Evolutionary conservation across 2,329 filamentous ascomycete genomes (phyloP).

Genomic region (Fusarium anguioides): DNA sequence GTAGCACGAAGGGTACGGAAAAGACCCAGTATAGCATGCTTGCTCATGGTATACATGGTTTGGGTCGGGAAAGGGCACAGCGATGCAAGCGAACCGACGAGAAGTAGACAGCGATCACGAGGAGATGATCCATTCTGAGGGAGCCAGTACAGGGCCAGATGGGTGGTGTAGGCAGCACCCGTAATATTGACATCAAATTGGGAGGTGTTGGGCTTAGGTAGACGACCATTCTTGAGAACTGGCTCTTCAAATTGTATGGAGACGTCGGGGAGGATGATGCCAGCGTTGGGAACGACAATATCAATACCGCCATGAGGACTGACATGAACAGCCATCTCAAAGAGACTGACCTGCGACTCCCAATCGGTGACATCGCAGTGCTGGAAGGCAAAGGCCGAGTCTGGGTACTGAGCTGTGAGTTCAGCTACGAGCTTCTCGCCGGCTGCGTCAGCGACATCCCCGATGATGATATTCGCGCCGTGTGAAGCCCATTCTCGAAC

Average conservation of each 20-base stretch:
- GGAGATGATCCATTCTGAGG: slow-evolving; percentile 33
- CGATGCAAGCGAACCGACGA: slow-evolving; percentile 72
- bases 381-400: slow-evolving; percentile 64
- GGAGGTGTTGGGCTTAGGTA: slow-evolving; percentile 60
- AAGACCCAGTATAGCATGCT: slow-evolving; percentile 74
- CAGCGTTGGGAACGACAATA: slow-evolving; percentile 74
- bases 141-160: slow-evolving; percentile 67
- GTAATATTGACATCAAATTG: slow-evolving; percentile 72
- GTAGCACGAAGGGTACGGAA: slow-evolving; percentile 68
- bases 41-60: slow-evolving; percentile 68
- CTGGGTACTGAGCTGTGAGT: slow-evolving; percentile 55
- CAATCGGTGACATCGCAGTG: slow-evolving; percentile 74
- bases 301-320: slow-evolving; percentile 69
- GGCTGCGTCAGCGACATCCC: slow-evolving; percentile 67
- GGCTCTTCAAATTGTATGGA: slow-evolving; percentile 60
- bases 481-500: slow-evolving; percentile 64
- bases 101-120: slow-evolving; percentile 69
- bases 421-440: slow-evolving; percentile 67
- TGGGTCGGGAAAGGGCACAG: slow-evolving; percentile 57
- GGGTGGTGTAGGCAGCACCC: slow-evolving; percentile 72
- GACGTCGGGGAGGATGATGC: slow-evolving; percentile 58
- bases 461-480: slow-evolving; percentile 71
- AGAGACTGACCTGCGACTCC: slow-evolving; percentile 71
- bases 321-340: slow-evolving; percentile 65
- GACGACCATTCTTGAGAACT: slow-evolving; percentile 53